phyloP scores from a whole-genome alignment of 2,329 filamentous ascomycete species.

The Fusarium sp. region DNA sequence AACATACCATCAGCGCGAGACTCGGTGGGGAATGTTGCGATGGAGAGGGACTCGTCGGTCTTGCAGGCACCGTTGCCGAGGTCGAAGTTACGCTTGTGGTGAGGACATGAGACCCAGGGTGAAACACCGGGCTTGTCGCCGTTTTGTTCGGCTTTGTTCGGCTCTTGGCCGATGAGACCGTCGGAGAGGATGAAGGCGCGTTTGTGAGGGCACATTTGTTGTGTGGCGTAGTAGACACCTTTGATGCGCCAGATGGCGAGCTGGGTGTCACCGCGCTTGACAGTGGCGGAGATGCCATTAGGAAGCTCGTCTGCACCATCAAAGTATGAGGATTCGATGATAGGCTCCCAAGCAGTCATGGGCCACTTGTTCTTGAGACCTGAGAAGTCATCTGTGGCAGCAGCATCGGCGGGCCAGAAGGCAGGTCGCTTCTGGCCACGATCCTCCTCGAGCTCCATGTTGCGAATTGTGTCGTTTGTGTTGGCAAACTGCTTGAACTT shows the following conservation, averaged over 20 bases:
- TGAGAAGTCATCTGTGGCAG: slow-evolving; percentile 77
- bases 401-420: slow-evolving; percentile 78
- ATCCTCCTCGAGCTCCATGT: slow-evolving; percentile 77
- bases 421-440: slow-evolving; percentile 79
- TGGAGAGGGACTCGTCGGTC: slow-evolving; percentile 79
- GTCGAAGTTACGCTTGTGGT: slow-evolving; percentile 91
- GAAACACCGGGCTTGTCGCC: slow-evolving; percentile 23
- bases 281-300: slow-evolving; percentile 78
- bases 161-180: slow-evolving; percentile 79
- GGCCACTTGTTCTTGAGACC: slow-evolving; percentile 70
- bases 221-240: slow-evolving; percentile 84
- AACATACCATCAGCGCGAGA: slow-evolving; percentile 79
- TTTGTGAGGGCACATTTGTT: slow-evolving; percentile 97
- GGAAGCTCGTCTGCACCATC: slow-evolving; percentile 69
- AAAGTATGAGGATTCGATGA: slow-evolving; percentile 78
- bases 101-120: slow-evolving; percentile 88
- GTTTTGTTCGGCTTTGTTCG: slow-evolving; percentile 43
- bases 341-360: slow-evolving; percentile 78
- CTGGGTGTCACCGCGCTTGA: slow-evolving; percentile 91
- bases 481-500: slow-evolving; percentile 88
- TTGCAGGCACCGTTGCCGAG: slow-evolving; percentile 77
- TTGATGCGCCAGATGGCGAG: slow-evolving; percentile 86
- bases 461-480: slow-evolving; percentile 75
- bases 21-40: slow-evolving; percentile 84
- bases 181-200: slow-evolving; percentile 90